Conservation (phyloP, 768 basidiomycete species). For the Suillus weaverae region DNA sequence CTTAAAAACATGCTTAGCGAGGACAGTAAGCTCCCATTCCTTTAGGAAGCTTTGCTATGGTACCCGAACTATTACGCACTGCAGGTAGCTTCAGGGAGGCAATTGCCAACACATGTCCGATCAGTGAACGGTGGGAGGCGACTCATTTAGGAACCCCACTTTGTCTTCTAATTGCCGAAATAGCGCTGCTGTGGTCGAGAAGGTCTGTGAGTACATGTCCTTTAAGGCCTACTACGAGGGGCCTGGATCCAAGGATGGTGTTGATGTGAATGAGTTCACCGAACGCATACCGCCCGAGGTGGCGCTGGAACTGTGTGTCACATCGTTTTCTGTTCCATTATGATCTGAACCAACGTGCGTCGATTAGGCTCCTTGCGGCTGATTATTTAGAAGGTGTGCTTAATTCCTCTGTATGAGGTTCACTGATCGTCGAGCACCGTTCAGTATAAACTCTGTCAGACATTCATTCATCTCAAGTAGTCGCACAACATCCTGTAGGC, state of each 20-base stretch:
- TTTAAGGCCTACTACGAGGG: constrained; percentile 81
- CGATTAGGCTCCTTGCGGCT: constrained; percentile 53
- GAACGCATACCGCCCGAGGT: constrained; percentile 87
- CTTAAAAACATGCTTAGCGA: constrained; percentile 79
- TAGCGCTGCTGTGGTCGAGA: constrained; percentile 77
- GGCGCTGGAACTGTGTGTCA: constrained; percentile 76
- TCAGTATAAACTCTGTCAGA: not conserved
- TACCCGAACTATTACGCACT: constrained; percentile 9
- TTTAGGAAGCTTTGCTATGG: constrained; percentile 10
- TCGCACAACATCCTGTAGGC: not conserved
- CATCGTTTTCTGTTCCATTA: not conserved
- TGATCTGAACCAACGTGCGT: constrained; percentile 3
- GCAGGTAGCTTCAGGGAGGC: constrained; percentile 78
- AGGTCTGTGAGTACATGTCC: constrained; percentile 85
- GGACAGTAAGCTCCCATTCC: constrained; percentile 48
- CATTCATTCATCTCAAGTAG: not conserved
- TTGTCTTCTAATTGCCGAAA: not conserved
- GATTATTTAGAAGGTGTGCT: constrained; percentile 64
- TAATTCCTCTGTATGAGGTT: not conserved
- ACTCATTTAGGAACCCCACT: not conserved
- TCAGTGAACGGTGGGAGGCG: constrained; percentile 64
- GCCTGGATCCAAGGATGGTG: constrained; percentile 70
- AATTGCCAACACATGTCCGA: constrained; percentile 62
- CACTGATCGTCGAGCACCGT: not conserved
- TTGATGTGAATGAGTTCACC: constrained; percentile 72